These are phyloP conservation scores for Leccinum disarticulatum DNA, from an alignment of 768 basidiomycete species.

Conservation along the genomic window DNA sequence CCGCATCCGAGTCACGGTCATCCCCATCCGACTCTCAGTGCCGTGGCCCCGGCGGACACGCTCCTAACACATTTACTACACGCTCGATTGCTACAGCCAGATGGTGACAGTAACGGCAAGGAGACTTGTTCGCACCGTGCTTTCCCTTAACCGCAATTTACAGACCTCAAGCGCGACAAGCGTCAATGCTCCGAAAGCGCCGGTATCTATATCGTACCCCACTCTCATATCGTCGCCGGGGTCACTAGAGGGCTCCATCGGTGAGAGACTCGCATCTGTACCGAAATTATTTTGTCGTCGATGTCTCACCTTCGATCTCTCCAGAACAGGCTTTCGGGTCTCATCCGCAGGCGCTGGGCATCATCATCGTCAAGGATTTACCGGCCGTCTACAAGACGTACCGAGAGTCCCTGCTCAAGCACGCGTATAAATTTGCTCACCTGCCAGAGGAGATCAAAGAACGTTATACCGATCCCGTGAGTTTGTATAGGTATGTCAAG, in stretches of 20 bases:
- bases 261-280: conserved; percentile 35
- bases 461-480: conserved; percentile 68
- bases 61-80: background rate
- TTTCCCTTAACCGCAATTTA: conserved; percentile 8
- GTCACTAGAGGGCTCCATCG: conserved; percentile 59
- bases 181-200: conserved; percentile 9
- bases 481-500: conserved; percentile 66
- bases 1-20: too few relatives aligned
- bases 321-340: conserved; percentile 84
- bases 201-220: conserved; percentile 60
- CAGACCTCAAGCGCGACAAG: conserved; percentile 19
- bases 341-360: conserved; percentile 69
- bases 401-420: conserved; percentile 69
- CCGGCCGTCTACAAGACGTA: conserved; percentile 62
- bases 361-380: conserved; percentile 80
- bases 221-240: conserved; percentile 54
- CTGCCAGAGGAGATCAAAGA: conserved; percentile 68
- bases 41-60: background rate
- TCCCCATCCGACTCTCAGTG: too few relatives aligned
- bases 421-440: conserved; percentile 74
- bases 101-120: conserved; percentile 15
- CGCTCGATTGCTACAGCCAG: background rate
- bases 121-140: conserved; percentile 6
- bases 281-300: background rate
- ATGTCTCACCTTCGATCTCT: background rate